Conservation (phyloP, 768 basidiomycete species). For the Nevesoporus exiguus region DNA sequence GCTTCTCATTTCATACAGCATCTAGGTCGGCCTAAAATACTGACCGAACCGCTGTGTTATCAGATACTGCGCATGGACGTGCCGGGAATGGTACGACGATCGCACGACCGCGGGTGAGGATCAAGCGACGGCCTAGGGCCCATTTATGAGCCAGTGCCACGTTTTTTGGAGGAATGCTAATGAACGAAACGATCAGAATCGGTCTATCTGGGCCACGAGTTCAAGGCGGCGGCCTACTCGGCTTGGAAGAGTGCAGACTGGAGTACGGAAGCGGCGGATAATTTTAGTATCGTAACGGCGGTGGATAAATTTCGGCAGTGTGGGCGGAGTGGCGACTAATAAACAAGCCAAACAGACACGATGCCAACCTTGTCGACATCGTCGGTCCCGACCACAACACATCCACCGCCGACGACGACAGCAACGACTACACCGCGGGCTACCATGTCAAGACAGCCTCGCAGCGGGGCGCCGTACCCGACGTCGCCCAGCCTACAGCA, state of each 20-base stretch:
- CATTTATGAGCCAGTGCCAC: neutral
- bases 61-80: neutral
- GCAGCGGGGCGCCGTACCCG: conserved; percentile 40
- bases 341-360: conserved; percentile 28
- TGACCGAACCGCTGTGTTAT: too few species aligned
- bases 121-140: too few species aligned
- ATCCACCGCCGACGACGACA: conserved; percentile 5
- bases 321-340: conserved; percentile 14
- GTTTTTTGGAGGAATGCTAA: neutral
- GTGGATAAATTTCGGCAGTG: conserved; percentile 18
- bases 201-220: too few species aligned
- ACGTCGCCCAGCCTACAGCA: conserved; percentile 41
- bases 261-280: neutral
- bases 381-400: conserved; percentile 21
- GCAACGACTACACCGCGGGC: conserved; percentile 1
- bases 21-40: too few species aligned
- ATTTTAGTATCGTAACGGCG: neutral
- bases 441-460: conserved; percentile 47
- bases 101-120: neutral
- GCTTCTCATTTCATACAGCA: too few species aligned
- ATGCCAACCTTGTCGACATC: conserved; percentile 8
- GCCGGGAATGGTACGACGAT: neutral
- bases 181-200: neutral
- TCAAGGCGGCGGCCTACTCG: neutral
- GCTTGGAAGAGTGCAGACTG: too few species aligned